Evolutionary conservation across 2,329 filamentous ascomycete genomes (phyloP), one percentile per base, ranked within the genome.

Genomic region (Alternaria viburni): DNA sequence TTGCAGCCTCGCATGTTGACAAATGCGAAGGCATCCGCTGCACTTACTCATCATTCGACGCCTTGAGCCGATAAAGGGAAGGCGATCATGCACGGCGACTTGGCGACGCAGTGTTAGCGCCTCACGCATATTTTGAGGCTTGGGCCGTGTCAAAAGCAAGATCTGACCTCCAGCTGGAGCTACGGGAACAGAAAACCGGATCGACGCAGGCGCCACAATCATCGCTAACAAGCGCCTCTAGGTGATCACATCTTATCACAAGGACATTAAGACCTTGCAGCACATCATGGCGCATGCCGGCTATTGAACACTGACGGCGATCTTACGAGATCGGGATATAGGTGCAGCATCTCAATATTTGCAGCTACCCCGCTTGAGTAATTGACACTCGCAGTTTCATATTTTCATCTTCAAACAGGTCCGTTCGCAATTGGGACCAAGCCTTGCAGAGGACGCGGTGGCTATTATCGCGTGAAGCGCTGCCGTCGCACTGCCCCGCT

Each of bases 321-420:
- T 68, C 68, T 61, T 61, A 64, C 55, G 61, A 36, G 62, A 68
- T 62, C 62, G 56, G 61, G 59, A 52, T 62, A 65, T 63, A 54
- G 57, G 23, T 66, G 65, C 65, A 59, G 65, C 36, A 66, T 66
- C 67, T 57, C 59, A 64, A 64, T 61, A 60, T 46, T 26, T 54
- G 54, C 52, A 25, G 59, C 57, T 32, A 57, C 54, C 50, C 56
- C 21, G 21, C 55, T 41, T 47, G 56, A 28, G 49, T 32, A 30
- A 43, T 41, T 28, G 12, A 21, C 25, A 26, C 21, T 47, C 23
- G 13, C 25, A 36, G 55, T 57, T 52, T 66, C 36, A 54, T 51
- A 26, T 52, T 41, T 41, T 25, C 23, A 23, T 36, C 32, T 50
- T 25, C 44, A 57, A 47, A 54, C 51, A 45, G 26, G 52, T 13